Base-by-base conservation (phyloP, 75 land plant species). In the Azolla pinnata region DNA sequence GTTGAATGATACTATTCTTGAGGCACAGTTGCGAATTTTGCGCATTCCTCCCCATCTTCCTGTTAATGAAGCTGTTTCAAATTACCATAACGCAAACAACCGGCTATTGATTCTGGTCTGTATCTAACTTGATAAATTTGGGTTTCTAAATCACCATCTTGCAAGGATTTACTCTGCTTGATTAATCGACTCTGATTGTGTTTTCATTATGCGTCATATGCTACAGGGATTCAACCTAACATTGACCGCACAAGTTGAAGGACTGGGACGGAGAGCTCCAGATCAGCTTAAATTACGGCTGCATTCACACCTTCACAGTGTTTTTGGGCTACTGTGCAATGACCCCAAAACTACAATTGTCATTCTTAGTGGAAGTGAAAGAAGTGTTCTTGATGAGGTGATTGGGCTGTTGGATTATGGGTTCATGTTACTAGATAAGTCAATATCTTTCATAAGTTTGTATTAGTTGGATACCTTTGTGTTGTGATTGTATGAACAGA, bases 281-380 rank as follows among this genome's bases (percentile, higher is more conserved):
- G 79, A 76, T 47, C 79, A 76, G 57, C 67, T 74, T 46, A 74
- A 74, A 61, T 44, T 74, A 33, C 53, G 72, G 29, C 61, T 76
- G 44, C 78, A 76, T 58, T 71, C 78, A 2, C 54, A 54, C 40
- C 32, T 76, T 4, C 34, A 49, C 18, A 67, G 61, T 33, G 44
- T 59, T 4, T 55, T 76, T 34, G 26, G 54, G 10, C 47, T 61
- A 42, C 34, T 76, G 2, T 76, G 79, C 52, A 33, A 46, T 9
- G 79, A 76, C 38, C 79, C 71, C 7, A 74, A 67, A 21, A 76
- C 79, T 19, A 75, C 69, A 20, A 67, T 76, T 56, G 77, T 76
- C 26, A 61, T 76, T 38, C 71, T 76, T 30, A 76, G 79, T 67
- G 79, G 79, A 17, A 76, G 79, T 58, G 78, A 75, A 28, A 81